phyloP scores from a whole-genome alignment of 2,329 filamentous ascomycete species.

The Talaromyces sp. region DNA sequence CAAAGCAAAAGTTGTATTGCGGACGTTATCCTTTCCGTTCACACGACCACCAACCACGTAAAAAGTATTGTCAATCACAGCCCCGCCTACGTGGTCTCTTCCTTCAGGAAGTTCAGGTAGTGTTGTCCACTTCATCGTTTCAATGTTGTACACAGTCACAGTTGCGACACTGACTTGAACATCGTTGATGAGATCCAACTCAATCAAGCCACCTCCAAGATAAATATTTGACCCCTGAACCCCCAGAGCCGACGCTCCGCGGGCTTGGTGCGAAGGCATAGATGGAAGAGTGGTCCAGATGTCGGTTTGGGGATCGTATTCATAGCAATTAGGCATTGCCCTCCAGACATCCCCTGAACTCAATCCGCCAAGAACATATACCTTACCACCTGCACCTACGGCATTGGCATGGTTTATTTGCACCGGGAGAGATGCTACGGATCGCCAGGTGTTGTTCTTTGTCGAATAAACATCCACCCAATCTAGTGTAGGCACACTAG shows the following conservation, averaged over 20 bases:
- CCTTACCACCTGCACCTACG: conserved; percentile 36
- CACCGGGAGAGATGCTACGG: conserved; percentile 29
- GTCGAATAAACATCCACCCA: conserved; percentile 7
- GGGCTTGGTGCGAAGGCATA: conserved; percentile 28
- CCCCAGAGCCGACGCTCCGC: conserved; percentile 37
- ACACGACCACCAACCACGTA: conserved; percentile 41
- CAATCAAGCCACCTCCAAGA: conserved; percentile 40
- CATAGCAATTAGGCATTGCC: conserved; percentile 29
- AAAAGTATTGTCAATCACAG: conserved; percentile 34
- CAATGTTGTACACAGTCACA: conserved; percentile 36
- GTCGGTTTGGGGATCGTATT: conserved; percentile 31
- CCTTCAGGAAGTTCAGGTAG: conserved; percentile 36
- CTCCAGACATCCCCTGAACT: conserved; percentile 28
- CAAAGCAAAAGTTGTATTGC: conserved; percentile 38
- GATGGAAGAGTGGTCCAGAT: conserved; percentile 30
- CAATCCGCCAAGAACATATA: conserved; percentile 44
- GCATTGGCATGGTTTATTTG: conserved; percentile 42
- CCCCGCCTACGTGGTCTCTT: conserved; percentile 37
- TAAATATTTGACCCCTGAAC: conserved; percentile 34
- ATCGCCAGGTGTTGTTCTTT: conserved; percentile 30
- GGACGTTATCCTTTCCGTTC: conserved; percentile 32
- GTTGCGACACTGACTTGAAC: conserved; percentile 31
- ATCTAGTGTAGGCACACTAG: conserved; percentile 7
- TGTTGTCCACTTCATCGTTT: conserved; percentile 28
- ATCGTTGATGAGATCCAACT: conserved; percentile 22